Conservation (phyloP, 1,284 basidiomycete species). For the Fomitiporia mediterranea region DNA sequence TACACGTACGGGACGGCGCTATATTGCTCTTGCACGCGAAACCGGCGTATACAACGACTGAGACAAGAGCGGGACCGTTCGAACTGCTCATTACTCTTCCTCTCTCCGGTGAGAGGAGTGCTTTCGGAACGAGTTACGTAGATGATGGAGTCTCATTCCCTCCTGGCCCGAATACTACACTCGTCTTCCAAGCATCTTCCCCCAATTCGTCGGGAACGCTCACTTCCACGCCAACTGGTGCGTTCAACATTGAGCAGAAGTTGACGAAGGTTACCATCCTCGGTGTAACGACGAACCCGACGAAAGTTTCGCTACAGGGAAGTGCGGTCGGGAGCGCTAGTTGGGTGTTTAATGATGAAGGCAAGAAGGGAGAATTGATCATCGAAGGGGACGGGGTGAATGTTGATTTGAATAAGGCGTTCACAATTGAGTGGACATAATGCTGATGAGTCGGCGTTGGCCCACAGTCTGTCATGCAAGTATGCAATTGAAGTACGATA, state of each 20-base stretch:
- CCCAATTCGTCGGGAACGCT: constrained; percentile 31
- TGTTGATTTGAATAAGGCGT: constrained; percentile 33
- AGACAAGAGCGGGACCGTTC: constrained; percentile 52
- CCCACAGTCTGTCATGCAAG: no score
- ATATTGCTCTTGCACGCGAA: constrained; percentile 52
- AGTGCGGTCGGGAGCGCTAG: background rate
- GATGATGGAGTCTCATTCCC: constrained; percentile 61
- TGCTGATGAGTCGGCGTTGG: no score
- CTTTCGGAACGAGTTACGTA: constrained; percentile 53
- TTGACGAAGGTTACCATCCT: constrained; percentile 46
- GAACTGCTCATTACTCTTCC: constrained; percentile 52
- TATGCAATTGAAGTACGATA: no score
- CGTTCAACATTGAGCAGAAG: constrained; percentile 38
- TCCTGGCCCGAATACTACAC: constrained; percentile 42
- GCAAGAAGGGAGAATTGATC: background rate
- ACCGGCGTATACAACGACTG: constrained; percentile 54
- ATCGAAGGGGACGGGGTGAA: constrained; percentile 19
- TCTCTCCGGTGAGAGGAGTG: constrained; percentile 33
- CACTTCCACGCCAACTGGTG: constrained; percentile 36
- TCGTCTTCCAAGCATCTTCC: constrained; percentile 42
- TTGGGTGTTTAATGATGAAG: background rate
- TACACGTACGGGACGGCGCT: constrained; percentile 59
- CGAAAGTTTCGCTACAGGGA: constrained; percentile 33
- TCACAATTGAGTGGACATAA: constrained; percentile 25
- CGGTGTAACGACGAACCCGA: constrained; percentile 36